Percentiles rank a stretch among this genome's conserved stretches.
Evolutionary conservation across 768 basidiomycete species (phyloP).

Genomic region (Suillus clintonianus): DNA sequence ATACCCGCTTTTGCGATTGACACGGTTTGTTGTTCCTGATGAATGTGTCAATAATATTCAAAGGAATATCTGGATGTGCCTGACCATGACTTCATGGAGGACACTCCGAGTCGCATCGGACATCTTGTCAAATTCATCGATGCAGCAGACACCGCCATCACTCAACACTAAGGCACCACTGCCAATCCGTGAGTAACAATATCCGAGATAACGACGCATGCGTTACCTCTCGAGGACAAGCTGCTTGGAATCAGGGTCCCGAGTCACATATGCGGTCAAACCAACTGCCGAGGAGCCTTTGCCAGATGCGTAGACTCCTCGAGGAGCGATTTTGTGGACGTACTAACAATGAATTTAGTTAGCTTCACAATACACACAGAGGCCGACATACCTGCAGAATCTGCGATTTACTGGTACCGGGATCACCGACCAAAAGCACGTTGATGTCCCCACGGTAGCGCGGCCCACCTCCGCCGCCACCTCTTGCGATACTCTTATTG

Average conservation of each 20-base stretch:
- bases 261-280: constrained; percentile 96
- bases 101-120: constrained; percentile 96
- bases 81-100: constrained; percentile 97
- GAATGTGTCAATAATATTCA: constrained; percentile 1
- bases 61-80: constrained; percentile 14
- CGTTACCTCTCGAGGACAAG: constrained; percentile 91
- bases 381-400: constrained; percentile 72
- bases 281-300: constrained; percentile 99
- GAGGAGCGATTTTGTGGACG: constrained; percentile 97
- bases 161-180: constrained; percentile 93
- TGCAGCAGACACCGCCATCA: constrained; percentile 97
- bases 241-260: constrained; percentile 98
- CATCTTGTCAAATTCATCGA: constrained; percentile 99
- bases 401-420: constrained; percentile 95
- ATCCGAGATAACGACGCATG: neutral
- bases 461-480: constrained; percentile 94
- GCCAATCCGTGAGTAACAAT: constrained; percentile 6
- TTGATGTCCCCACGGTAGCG: constrained; percentile 98
- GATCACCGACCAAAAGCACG: constrained; percentile 94
- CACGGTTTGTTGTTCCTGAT: constrained; percentile 98
- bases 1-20: constrained; percentile 99
- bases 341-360: constrained; percentile 54
- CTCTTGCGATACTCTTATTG: constrained; percentile 90
- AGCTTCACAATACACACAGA: neutral
- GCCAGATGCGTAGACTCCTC: constrained; percentile 96